Conservation (phyloP, 2,329 filamentous ascomycete genomes). For the Stagonosporopsis vannaccii region DNA sequence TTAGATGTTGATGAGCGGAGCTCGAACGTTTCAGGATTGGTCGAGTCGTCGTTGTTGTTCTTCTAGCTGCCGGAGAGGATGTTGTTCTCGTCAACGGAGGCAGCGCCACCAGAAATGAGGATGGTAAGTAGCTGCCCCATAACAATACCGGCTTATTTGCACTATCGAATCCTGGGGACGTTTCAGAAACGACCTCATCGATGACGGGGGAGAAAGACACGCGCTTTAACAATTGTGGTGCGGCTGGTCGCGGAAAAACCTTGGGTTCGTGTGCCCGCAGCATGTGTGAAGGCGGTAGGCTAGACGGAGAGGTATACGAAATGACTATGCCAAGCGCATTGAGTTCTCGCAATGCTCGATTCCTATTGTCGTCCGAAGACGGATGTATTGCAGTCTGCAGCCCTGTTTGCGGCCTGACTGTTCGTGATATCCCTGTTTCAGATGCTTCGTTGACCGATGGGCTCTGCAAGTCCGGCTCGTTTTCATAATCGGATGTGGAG, state of each 20-base stretch:
- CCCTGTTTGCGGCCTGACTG: background rate
- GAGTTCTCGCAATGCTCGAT: background rate
- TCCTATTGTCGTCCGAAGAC: background rate
- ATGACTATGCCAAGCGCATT: slow-evolving; percentile 16
- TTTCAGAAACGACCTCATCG: slow-evolving; percentile 1
- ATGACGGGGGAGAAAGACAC: slow-evolving; percentile 13
- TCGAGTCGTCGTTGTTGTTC: background rate
- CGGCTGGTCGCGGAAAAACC: background rate
- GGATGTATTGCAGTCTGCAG: background rate
- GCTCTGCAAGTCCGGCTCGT: background rate
- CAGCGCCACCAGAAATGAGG: slow-evolving; percentile 9
- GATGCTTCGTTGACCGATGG: background rate
- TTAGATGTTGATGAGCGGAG: background rate
- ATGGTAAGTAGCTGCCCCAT: slow-evolving; percentile 13
- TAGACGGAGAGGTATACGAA: background rate
- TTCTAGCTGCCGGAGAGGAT: background rate
- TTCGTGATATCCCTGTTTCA: background rate
- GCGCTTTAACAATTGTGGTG: background rate
- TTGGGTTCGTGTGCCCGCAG: too few species aligned
- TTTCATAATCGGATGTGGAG: background rate
- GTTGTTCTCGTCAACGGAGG: background rate
- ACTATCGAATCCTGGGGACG: background rate
- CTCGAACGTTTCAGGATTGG: slow-evolving; percentile 7
- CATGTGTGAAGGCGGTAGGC: background rate
- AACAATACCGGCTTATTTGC: background rate